Evolutionary conservation across 2,329 filamentous ascomycete species (phyloP), one percentile per base, ranked within the genome.

Genomic region (Aureobasidium subglaciale): DNA sequence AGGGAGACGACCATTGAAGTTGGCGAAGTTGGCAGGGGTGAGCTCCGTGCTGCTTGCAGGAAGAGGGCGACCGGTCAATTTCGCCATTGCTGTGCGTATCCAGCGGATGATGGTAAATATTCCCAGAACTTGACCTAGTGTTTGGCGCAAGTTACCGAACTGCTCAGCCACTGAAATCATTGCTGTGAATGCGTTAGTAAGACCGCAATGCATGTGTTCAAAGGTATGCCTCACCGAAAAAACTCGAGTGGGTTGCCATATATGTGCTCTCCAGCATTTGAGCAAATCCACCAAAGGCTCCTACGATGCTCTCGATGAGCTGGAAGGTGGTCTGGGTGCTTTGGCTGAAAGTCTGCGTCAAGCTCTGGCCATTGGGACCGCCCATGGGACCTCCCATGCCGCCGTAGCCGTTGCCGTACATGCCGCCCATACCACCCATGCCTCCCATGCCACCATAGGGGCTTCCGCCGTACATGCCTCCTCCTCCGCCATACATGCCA

Each of bases 191-290:
- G 22, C 3, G 54, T 57, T 52, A 60, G 52, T 48, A 40, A 5
- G 10, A 22, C 13, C 24, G 3, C 29, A 4, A 15, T 16, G n/a
- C n/a, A n/a, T n/a, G n/a, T n/a, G n/a, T n/a, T n/a, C n/a, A n/a
- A n/a, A n/a, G n/a, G n/a, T n/a, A n/a, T n/a, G n/a, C n/a, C n/a
- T n/a, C n/a, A 96, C 90, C 91, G 67, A 97, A 99, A 73, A 99
- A 99, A 54, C 90, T 96, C 5, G 91, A 96, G 72, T 99, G 93
- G 0, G 93, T 99, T 27, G 95, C 93, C 95, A 99, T 99, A 66
- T 96, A 99, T 10, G 93, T 97, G 76, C 93, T 97, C 74, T 99
- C 93, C 25, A 99, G 80, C 93, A 99, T 99, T 76, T 99, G 93
- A 11, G 95, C 90, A 68, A 99, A 97, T 0, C 95, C 93, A 18